phyloP scores from a whole-genome alignment of 139 green algal genomes.

The Chlamydomonas sp. region DNA sequence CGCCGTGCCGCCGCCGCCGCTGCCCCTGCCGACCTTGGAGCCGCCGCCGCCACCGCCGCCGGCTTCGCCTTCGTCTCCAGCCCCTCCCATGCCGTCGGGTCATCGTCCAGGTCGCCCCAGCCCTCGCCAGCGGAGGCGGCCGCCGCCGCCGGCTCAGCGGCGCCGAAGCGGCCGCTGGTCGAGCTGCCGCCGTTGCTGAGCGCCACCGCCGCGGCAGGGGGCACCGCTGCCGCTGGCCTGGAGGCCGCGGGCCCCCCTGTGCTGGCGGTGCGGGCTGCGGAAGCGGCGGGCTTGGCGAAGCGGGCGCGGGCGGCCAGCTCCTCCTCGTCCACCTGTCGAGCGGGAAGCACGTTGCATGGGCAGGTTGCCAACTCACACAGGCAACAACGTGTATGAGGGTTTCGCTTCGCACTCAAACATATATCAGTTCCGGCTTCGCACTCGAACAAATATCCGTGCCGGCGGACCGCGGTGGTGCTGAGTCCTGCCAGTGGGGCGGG shows the following conservation, averaged over 20 bases:
- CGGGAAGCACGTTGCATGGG: background rate
- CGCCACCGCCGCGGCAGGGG: background rate
- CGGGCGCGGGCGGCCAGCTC: background rate
- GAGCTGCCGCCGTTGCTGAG: background rate
- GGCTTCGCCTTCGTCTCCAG: conserved; percentile 22
- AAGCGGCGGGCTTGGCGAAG: conserved; percentile 1
- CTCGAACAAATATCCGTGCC: no score
- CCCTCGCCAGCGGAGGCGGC: conserved; percentile 5
- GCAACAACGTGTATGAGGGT: background rate
- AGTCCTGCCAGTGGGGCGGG: no score
- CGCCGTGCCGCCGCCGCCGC: conserved; percentile 2
- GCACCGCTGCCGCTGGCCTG: background rate
- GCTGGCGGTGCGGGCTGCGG: background rate
- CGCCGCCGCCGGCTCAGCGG: background rate
- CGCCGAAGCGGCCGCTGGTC: background rate
- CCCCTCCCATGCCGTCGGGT: conserved; percentile 33
- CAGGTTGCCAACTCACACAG: background rate
- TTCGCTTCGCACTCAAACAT: background rate
- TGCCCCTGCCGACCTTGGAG: background rate
- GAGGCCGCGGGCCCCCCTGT: background rate
- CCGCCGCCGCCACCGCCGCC: background rate
- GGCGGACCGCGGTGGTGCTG: no score
- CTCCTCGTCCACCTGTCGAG: conserved; percentile 1
- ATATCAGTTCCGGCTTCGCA: no score
- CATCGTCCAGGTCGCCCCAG: conserved; percentile 14